phyloP scores from a whole-genome alignment of 768 basidiomycete genomes.

The Lepiota subincarnata region DNA sequence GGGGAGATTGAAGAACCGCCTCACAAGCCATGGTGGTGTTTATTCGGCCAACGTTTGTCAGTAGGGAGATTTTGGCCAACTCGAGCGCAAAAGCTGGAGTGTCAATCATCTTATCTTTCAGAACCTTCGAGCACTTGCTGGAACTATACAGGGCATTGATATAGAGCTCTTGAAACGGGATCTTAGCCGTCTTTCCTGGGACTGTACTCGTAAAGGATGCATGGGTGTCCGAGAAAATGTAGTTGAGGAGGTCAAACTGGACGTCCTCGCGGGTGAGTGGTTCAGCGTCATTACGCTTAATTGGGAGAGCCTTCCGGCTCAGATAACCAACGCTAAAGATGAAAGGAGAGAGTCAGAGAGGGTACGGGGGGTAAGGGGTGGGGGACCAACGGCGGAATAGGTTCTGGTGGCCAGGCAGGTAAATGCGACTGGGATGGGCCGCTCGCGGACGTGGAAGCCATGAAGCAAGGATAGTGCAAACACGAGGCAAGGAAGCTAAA shows the following conservation, averaged over 20 bases:
- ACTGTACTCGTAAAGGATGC: slow-evolving; percentile 68
- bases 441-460: slow-evolving; percentile 42
- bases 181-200: slow-evolving; percentile 43
- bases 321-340: slow-evolving; percentile 50
- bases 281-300: slow-evolving; percentile 80
- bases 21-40: slow-evolving; percentile 90
- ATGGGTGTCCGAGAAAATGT: slow-evolving; percentile 69
- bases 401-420: slow-evolving; percentile 42
- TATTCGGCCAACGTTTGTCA: slow-evolving; percentile 88
- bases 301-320: slow-evolving; percentile 68
- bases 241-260: slow-evolving; percentile 79
- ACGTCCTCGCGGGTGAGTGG: slow-evolving; percentile 81
- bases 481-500: slow-evolving; percentile 34
- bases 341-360: slow-evolving; percentile 12
- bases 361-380: slow-evolving; percentile 7
- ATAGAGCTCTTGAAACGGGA: slow-evolving; percentile 82
- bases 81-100: slow-evolving; percentile 74
- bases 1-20: slow-evolving; percentile 24
- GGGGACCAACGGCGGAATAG: slow-evolving; percentile 48
- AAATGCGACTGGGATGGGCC: slow-evolving; percentile 24
- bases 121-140: slow-evolving; percentile 79
- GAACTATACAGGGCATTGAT: slow-evolving; percentile 78
- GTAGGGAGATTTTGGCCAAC: slow-evolving; percentile 76
- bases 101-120: slow-evolving; percentile 85
- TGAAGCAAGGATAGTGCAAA: slow-evolving; percentile 32